These are phyloP conservation scores for Mortierella sp. DNA, from an alignment of 371 early-diverging fungal genomes.

Conservation along the genomic window DNA sequence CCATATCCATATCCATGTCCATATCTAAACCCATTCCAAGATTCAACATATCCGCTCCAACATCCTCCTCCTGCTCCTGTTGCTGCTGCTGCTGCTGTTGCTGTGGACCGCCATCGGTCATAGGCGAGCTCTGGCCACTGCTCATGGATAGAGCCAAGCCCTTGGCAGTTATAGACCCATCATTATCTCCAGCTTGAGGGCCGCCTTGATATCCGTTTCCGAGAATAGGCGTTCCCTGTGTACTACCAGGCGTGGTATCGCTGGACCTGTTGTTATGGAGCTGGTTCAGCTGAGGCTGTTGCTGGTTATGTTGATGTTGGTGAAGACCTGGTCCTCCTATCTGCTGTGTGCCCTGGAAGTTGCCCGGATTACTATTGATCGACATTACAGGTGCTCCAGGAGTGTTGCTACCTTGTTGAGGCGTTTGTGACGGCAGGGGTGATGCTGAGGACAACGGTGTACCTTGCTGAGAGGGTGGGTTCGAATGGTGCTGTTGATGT, in stretches of 20 bases:
- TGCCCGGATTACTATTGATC: neutral
- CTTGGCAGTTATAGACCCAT: neutral
- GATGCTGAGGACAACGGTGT: neutral
- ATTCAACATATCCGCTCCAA: constrained; percentile 41
- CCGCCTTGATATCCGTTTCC: constrained; percentile 8
- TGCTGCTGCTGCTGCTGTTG: constrained; percentile 34
- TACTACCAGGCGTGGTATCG: neutral
- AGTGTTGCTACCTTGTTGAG: neutral
- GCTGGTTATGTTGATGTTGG: neutral
- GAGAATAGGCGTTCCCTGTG: neutral
- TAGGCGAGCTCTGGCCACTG: neutral
- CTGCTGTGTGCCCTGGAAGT: neutral
- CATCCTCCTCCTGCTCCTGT: constrained; percentile 14
- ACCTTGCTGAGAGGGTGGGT: neutral
- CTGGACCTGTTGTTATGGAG: neutral
- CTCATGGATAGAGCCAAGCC: neutral
- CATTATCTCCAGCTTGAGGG: neutral
- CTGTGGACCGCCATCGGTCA: constrained; percentile 7
- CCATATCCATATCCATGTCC: constrained; percentile 44
- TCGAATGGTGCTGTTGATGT: neutral
- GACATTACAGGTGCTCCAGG: neutral
- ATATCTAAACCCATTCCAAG: constrained; percentile 43
- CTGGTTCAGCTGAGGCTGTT: neutral
- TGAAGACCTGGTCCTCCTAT: neutral
- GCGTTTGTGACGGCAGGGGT: neutral